Evolutionary conservation across 192 early-diverging fungal species (phyloP), one percentile per base, ranked within the genome.

Genomic region (Physocladia obscura): DNA sequence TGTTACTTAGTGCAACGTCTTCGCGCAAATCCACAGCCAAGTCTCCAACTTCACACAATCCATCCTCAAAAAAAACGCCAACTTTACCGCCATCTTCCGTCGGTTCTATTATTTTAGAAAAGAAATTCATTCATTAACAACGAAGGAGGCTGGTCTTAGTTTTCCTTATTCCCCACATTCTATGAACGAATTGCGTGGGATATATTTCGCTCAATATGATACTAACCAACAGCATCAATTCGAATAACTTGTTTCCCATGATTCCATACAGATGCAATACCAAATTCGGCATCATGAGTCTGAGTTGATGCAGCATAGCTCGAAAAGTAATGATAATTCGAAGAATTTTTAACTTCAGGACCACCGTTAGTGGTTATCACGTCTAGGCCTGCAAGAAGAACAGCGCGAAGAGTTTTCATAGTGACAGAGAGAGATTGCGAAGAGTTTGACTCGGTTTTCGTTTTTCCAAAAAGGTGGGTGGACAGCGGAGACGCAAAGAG

Each of bases 251-350:
- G 4, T 19, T 65, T 65, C 2, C 63, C 63, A 52, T 30, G 30
- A 62, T 62, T 62, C 65, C 65, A 68, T 11, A 68, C 65, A 30
- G 34, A 26, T 3, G 65, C 65, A 17, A 68, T 22, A 13, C 65
- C 65, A 68, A 49, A 68, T 57, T 68, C 65, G 4, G 65, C 65
- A 68, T 68, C 65, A 57, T 57, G 47, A n/a, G 24, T 56, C 27
- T 38, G 35, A n/a, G n/a, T 22, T 15, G 50, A 30, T 11, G 5
- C 13, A 4, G 65, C 65, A 13, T 58, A 58, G 0, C 6, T 35
- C 29, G 39, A 62, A 44, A 62, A 62, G 39, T 44, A 62, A 19
- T 37, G 39, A 26, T 21, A 58, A 1, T 31, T 29, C 1, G 26
- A 11, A 24, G 30, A 35, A 29, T 36, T 49, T 2, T 29, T 26